Evolutionary conservation across 2,329 filamentous ascomycete genomes (phyloP).

Genomic region (Beauveria caledonica): DNA sequence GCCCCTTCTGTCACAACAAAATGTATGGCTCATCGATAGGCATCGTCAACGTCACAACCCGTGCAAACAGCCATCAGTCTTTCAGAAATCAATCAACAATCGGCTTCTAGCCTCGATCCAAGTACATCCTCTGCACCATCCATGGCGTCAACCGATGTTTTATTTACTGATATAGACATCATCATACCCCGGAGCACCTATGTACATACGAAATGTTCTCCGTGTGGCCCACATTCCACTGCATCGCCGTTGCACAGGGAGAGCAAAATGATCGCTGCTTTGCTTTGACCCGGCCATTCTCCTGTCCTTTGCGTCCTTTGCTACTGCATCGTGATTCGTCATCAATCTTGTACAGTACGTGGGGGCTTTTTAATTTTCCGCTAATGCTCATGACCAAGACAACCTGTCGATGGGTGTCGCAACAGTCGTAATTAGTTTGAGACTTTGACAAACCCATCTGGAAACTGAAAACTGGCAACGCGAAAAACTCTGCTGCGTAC

Average conservation of each 20-base stretch:
- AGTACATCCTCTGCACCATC: too few relatives aligned
- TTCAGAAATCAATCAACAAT: too few relatives aligned
- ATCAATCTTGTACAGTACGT: too few relatives aligned
- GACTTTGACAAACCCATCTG: not conserved
- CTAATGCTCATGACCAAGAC: not conserved
- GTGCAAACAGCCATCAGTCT: too few relatives aligned
- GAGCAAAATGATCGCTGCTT: not conserved
- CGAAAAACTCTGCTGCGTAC: not conserved
- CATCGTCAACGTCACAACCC: too few relatives aligned
- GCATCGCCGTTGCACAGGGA: not conserved
- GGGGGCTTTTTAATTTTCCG: not conserved
- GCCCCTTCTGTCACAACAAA: not conserved
- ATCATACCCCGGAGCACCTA: too few relatives aligned
- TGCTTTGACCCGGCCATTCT: not conserved
- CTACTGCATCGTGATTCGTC: not conserved
- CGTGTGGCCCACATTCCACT: conserved; percentile 4
- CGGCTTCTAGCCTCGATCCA: too few relatives aligned
- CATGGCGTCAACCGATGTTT: too few relatives aligned
- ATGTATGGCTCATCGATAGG: too few relatives aligned
- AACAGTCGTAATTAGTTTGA: conserved; percentile 1
- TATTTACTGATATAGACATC: too few relatives aligned
- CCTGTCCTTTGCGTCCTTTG: too few relatives aligned
- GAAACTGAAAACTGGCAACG: not conserved
- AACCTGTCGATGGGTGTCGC: not conserved
- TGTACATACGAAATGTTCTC: not conserved